phyloP scores from a whole-genome alignment of 2,329 filamentous ascomycete genomes.

The Elsinoe necatrix region DNA sequence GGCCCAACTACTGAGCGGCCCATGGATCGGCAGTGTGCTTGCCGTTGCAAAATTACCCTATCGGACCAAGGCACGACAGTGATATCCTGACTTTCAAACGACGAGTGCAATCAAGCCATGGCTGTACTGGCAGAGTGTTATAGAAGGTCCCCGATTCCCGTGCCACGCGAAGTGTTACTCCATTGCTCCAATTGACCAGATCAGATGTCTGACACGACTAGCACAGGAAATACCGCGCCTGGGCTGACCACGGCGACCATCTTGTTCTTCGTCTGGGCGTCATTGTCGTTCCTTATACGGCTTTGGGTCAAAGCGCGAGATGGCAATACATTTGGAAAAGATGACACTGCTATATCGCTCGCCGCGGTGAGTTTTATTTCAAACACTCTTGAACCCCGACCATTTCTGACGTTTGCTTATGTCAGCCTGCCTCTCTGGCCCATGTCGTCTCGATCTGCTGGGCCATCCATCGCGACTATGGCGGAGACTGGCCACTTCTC shows the following conservation, averaged over 20 bases:
- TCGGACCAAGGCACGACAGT: not conserved
- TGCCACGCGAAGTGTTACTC: not conserved
- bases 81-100: not conserved
- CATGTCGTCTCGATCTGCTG: conserved; percentile 9
- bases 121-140: conserved; percentile 1
- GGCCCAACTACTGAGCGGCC: no score
- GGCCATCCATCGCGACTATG: conserved; percentile 12
- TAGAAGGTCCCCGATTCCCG: not conserved
- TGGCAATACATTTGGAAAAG: conserved; percentile 7
- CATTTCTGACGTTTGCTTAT: not conserved
- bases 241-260: conserved; percentile 8
- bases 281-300: not conserved
- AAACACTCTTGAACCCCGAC: no score
- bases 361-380: not conserved
- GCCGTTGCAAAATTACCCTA: not conserved
- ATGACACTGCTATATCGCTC: conserved; percentile 12
- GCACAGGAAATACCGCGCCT: conserved; percentile 14
- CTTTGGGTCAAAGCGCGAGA: conserved; percentile 11
- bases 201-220: not conserved
- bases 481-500: not conserved
- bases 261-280: conserved; percentile 12
- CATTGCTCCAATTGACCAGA: not conserved
- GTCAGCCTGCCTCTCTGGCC: not conserved
- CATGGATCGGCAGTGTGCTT: not conserved
- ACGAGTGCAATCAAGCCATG: not conserved